phyloP scores from a whole-genome alignment of 345 rosid species.

The Euphorbia pulcherrima region DNA sequence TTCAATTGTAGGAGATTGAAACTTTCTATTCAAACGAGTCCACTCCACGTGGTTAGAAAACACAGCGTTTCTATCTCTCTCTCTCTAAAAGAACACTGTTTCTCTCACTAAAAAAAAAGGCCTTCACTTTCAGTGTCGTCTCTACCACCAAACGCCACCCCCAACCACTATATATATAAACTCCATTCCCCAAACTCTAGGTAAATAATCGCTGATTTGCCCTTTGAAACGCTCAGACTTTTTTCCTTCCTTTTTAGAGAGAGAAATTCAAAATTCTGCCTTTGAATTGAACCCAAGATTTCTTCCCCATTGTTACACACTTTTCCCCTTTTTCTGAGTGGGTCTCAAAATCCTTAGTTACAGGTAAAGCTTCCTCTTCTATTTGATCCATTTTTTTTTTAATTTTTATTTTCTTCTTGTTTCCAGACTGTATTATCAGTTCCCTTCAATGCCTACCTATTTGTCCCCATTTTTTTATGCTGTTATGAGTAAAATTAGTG shows the following conservation, averaged over 20 bases:
- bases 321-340: neutral
- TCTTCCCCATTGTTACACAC: neutral
- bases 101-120: neutral
- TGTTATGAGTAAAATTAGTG: neutral
- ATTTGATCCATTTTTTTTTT: neutral
- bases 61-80: neutral
- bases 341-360: slow-evolving; percentile 20
- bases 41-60: slow-evolving; percentile 57
- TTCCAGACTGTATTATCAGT: neutral
- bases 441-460: slow-evolving; percentile 4
- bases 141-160: neutral
- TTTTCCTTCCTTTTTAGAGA: no score
- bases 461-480: neutral
- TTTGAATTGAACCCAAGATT: neutral
- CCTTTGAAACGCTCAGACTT: neutral
- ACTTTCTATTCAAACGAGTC: slow-evolving; percentile 11
- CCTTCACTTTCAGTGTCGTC: neutral
- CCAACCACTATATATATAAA: neutral
- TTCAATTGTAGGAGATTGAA: neutral
- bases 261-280: neutral
- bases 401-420: neutral
- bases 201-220: neutral
- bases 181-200: neutral
- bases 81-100: neutral
- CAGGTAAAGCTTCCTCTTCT: slow-evolving; percentile 36